phyloP scores from a whole-genome alignment of 768 basidiomycete species.

The Xanthoconium stramineum region DNA sequence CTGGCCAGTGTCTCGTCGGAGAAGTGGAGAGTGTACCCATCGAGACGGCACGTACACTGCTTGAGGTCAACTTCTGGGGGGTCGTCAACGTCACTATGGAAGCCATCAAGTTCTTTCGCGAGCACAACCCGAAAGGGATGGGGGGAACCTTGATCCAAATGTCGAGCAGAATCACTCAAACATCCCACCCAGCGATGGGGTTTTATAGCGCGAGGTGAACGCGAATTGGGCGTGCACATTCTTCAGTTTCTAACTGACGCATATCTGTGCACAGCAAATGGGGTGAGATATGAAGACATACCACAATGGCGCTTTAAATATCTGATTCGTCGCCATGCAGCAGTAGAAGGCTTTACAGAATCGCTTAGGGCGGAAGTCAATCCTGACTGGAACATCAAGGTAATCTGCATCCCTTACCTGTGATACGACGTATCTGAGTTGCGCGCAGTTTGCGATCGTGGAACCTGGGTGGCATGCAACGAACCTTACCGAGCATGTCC shows the following conservation, averaged over 20 bases:
- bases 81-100: not conserved
- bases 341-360: not conserved
- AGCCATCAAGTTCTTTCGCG: not conserved
- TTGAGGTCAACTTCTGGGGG: not conserved
- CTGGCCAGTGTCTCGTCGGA: not conserved
- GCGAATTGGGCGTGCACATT: too few relatives aligned
- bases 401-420: not conserved
- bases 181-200: not conserved
- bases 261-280: not conserved
- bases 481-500: not conserved
- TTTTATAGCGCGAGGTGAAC: not conserved
- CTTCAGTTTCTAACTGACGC: not conserved
- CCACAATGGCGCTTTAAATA: not conserved
- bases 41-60: not conserved
- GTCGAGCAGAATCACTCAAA: not conserved
- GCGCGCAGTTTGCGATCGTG: not conserved
- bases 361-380: not conserved
- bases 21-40: not conserved
- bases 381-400: not conserved
- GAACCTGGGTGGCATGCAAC: not conserved
- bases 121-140: not conserved
- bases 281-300: not conserved
- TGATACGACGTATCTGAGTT: not conserved
- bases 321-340: not conserved
- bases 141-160: not conserved